phyloP scores from a whole-genome alignment of 1,284 basidiomycete species.

The Fomitopsis palustris region DNA sequence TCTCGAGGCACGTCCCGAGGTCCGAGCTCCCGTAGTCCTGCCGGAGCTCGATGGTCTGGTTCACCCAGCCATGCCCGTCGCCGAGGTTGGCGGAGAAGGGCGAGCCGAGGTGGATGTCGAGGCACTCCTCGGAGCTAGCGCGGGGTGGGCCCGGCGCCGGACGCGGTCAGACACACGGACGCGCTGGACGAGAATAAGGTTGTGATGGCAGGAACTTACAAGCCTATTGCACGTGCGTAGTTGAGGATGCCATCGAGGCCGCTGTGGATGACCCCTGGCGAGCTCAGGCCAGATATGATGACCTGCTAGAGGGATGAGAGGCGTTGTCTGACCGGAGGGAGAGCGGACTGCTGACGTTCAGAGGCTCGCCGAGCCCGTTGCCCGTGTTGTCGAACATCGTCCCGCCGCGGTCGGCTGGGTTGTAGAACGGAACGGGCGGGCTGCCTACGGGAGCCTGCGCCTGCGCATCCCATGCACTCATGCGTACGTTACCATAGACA shows the following conservation, averaged over 20 bases:
- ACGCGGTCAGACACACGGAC: not conserved
- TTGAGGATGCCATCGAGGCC: constrained; percentile 59
- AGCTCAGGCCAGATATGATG: constrained; percentile 60
- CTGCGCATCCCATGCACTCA: not conserved
- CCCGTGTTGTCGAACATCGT: constrained; percentile 49
- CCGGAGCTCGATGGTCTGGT: constrained; percentile 64
- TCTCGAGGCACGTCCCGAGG: constrained; percentile 63
- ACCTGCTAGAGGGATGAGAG: constrained; percentile 39
- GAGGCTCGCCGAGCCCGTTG: constrained; percentile 59
- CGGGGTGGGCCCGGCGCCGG: not conserved
- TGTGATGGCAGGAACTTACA: not conserved
- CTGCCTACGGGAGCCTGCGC: too few species aligned
- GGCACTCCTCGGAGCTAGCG: constrained; percentile 64
- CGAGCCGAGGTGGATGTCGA: constrained; percentile 62
- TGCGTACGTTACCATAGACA: not conserved
- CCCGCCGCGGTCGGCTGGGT: constrained; percentile 45
- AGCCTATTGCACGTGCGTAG: constrained; percentile 36
- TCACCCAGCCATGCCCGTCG: constrained; percentile 58
- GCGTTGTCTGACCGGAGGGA: not conserved
- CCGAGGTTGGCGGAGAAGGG: constrained; percentile 70
- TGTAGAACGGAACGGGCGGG: constrained; percentile 34
- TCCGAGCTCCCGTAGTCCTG: constrained; percentile 58
- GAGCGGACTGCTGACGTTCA: constrained; percentile 45
- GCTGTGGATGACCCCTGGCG: constrained; percentile 52
- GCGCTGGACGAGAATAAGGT: not conserved